Evolutionary conservation across 164 flowering plant genomes (phyloP), one percentile per base, ranked within the genome.

Genomic region (Saururus chinensis): DNA sequence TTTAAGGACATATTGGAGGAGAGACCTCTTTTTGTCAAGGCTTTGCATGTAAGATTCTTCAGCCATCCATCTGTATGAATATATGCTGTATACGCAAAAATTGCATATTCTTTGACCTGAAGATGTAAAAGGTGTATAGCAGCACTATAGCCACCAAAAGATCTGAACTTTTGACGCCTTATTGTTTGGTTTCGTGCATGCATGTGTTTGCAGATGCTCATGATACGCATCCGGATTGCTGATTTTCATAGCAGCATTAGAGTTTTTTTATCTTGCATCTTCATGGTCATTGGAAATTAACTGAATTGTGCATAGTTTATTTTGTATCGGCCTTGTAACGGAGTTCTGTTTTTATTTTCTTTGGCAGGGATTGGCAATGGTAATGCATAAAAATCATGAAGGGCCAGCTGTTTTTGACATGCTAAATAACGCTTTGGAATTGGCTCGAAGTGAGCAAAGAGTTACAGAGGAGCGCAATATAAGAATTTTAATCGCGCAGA

Each of bases 391-490:
- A 72, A 88, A 83, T 53, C 71, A 64, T 68, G 99, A 93, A 73
- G 96, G 87, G 5, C 66, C 79, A 35, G 87, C 96, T 66, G 84
- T 84, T 59, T 93, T 86, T 74, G 88, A 80, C 68, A 89, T 93
- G 98, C 74, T 93, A 54, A 59, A 83, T 54, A 70, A 81, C 57
- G 96, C 96, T 64, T 66, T 88, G 65, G 80, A 81, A 65, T 45
- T 82, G 67, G 85, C 98, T 68, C 76, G 61, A 7, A 70, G 69
- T 24, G 77, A 79, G 67, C 82, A 84, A 59, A 84, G 82, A 70
- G 95, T 88, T 60, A 79, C 85, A 22, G 95, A 90, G 76, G 95
- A 86, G 78, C 83, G 99, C 68, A 90, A 81, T 66, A 88, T 93
- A 57, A 79, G 76, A 77, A 88, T 93, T 54, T 63, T 93, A 61